Evolutionary conservation across 2,329 filamentous ascomycete genomes (phyloP).

Genomic region (Ceratocystis ficicola): DNA sequence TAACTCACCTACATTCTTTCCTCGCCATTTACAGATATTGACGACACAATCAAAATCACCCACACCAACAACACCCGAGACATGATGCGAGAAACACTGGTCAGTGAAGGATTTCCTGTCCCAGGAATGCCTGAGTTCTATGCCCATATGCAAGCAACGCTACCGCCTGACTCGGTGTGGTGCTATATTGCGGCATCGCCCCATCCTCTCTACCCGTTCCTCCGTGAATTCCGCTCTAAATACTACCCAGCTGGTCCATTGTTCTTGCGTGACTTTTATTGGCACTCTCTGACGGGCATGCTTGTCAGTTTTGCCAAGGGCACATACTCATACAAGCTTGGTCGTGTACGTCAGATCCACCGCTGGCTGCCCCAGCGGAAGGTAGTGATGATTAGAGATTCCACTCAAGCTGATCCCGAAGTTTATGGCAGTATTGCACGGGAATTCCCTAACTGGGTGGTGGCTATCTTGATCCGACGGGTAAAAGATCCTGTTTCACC

Average conservation of each 20-base stretch:
- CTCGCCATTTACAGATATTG: constrained; percentile 51
- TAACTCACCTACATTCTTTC: constrained; percentile 22
- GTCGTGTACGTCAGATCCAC: constrained; percentile 65
- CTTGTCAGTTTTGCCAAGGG: constrained; percentile 66
- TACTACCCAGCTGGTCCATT: constrained; percentile 69
- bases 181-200: constrained; percentile 92
- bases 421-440: constrained; percentile 69
- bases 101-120: constrained; percentile 58
- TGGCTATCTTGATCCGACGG: constrained; percentile 73
- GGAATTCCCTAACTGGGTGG: constrained; percentile 62
- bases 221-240: constrained; percentile 57
- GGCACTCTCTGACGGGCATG: constrained; percentile 72
- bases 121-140: constrained; percentile 80
- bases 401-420: constrained; percentile 83
- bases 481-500: constrained; percentile 44
- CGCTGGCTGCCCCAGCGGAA: constrained; percentile 65
- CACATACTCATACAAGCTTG: constrained; percentile 76
- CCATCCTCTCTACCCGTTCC: constrained; percentile 85
- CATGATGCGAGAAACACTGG: constrained; percentile 74
- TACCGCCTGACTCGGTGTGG: constrained; percentile 55
- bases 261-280: constrained; percentile 72
- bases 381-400: constrained; percentile 79
- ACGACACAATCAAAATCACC: constrained; percentile 92
- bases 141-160: constrained; percentile 43
- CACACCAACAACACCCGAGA: constrained; percentile 67